A percentile compares a stretch with the other conserved stretches of the same genome.
These are phyloP conservation scores for Pyrrhoderma noxium DNA, from an alignment of 1,284 basidiomycete species.

Conservation along the genomic window DNA sequence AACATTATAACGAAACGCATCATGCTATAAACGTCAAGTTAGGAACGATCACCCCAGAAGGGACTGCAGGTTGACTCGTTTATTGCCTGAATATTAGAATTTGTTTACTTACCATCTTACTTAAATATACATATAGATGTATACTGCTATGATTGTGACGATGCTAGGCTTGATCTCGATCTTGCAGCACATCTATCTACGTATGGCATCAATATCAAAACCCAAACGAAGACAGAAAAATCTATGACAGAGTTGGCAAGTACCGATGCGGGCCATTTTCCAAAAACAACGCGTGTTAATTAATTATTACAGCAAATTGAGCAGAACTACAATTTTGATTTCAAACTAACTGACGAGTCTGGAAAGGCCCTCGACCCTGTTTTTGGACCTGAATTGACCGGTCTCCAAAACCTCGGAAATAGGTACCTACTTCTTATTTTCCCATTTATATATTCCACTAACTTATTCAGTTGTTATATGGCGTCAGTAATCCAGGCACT, in stretches of 20 bases:
- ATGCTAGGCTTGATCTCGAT: conserved; percentile 77
- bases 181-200: conserved; percentile 69
- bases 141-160: conserved; percentile 92
- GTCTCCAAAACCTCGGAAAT: conserved; percentile 90
- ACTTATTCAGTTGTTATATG: conserved; percentile 80
- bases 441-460: not conserved
- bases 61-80: conserved; percentile 61
- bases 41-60: conserved; percentile 95
- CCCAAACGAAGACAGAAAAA: conserved; percentile 91
- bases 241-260: conserved; percentile 91
- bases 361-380: conserved; percentile 85
- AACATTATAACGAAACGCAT: conserved; percentile 70
- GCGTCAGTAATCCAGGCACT: conserved; percentile 87
- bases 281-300: not conserved
- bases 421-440: conserved; percentile 40
- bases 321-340: conserved; percentile 93
- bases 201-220: conserved; percentile 85
- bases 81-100: not conserved
- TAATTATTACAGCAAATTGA: conserved; percentile 76
- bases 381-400: conserved; percentile 86
- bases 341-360: conserved; percentile 86
- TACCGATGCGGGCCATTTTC: conserved; percentile 1
- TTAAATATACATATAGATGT: conserved; percentile 53
- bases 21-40: conserved; percentile 91
- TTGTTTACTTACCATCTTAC: not conserved